Conservation (phyloP, 1,139 yeast genomes). For the Sugiyamaella japonica region DNA sequence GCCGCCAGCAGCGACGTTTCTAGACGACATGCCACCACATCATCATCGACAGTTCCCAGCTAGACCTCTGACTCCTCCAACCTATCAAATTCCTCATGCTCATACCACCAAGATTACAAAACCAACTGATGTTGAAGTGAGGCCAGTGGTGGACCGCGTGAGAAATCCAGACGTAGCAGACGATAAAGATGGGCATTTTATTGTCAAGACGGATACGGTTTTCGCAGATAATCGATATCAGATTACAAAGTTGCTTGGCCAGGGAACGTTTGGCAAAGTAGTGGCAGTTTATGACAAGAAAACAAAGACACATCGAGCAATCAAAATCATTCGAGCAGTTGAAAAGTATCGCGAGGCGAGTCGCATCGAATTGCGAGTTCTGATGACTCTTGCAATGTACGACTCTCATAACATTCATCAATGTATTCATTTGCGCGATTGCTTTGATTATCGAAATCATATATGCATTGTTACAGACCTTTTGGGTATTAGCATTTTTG, state of each 20-base stretch:
- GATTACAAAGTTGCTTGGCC: conserved; percentile 60
- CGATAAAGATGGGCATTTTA: conserved; percentile 45
- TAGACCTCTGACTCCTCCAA: conserved; percentile 22
- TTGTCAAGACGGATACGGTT: conserved; percentile 37
- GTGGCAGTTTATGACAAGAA: conserved; percentile 52
- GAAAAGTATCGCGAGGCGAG: conserved; percentile 50
- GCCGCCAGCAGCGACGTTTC: neutral
- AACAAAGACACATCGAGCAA: conserved; percentile 71
- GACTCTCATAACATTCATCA: conserved; percentile 61
- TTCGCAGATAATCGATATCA: conserved; percentile 49
- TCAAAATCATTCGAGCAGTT: conserved; percentile 70
- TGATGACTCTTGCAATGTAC: conserved; percentile 70
- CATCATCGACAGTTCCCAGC: conserved; percentile 2
- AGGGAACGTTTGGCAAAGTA: conserved; percentile 97
- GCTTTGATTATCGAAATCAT: conserved; percentile 91
- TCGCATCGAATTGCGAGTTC: conserved; percentile 60
- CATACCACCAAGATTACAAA: conserved; percentile 2
- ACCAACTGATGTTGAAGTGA: conserved; percentile 34
- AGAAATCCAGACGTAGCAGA: conserved; percentile 29
- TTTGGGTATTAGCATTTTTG: conserved; percentile 81
- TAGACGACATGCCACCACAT: neutral
- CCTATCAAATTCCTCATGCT: conserved; percentile 9
- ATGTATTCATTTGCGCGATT: conserved; percentile 75
- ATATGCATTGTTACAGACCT: conserved; percentile 92
- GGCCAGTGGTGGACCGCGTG: conserved; percentile 14